Conservation (phyloP, 768 basidiomycete species). For the Suillus lakei region DNA sequence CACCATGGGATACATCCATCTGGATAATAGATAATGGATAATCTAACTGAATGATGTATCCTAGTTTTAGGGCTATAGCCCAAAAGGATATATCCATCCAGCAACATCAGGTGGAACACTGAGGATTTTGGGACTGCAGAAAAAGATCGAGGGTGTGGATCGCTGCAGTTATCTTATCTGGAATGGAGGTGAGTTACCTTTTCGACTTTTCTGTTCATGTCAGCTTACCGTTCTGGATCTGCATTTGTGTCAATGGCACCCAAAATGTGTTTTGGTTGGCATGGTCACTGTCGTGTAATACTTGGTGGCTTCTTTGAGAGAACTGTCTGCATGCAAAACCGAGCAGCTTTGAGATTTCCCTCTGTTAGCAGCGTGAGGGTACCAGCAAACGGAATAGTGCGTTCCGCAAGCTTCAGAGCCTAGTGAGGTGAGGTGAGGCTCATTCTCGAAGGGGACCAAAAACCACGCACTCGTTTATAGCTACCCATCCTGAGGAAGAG, state of each 20-base stretch:
- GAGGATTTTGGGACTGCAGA: conserved; percentile 65
- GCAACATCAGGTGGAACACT: conserved; percentile 45
- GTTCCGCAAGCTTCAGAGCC: conserved; percentile 94
- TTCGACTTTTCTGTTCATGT: neutral
- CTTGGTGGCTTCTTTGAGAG: conserved; percentile 61
- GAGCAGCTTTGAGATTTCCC: conserved; percentile 81
- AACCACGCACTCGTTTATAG: conserved; percentile 53
- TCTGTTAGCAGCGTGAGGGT: conserved; percentile 84
- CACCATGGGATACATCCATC: no score
- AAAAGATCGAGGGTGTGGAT: conserved; percentile 84
- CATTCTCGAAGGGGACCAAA: neutral
- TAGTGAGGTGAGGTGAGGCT: conserved; percentile 29
- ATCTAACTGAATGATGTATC: no score
- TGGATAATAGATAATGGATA: no score
- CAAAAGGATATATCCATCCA: no score
- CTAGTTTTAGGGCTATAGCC: no score
- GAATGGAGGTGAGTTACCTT: conserved; percentile 5
- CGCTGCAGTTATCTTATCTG: conserved; percentile 83
- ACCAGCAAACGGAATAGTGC: conserved; percentile 93
- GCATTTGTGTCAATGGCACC: conserved; percentile 88
- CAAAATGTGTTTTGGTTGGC: conserved; percentile 72
- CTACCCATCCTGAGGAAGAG: conserved; percentile 76
- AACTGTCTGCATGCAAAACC: conserved; percentile 77
- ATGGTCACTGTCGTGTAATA: conserved; percentile 71
- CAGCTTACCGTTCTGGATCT: no score